A percentile compares a stretch with the other conserved stretches of the same genome.
These are phyloP conservation scores for Tylopilus cervinicoccineus DNA, from an alignment of 768 basidiomycete species.

Conservation along the genomic window DNA sequence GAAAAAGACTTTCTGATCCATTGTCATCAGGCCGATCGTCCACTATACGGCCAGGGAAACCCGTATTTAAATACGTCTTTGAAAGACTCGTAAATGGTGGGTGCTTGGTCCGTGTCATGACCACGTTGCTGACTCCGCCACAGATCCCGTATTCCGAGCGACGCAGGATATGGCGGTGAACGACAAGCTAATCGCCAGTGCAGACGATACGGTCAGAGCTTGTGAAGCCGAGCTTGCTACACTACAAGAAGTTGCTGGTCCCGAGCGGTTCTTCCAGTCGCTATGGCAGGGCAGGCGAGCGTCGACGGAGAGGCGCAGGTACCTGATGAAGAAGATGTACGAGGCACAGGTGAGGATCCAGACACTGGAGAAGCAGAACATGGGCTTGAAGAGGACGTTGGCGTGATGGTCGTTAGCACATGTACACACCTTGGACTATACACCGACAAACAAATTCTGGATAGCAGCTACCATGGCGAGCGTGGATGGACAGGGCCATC, in stretches of 20 bases:
- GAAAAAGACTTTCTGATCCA: not conserved
- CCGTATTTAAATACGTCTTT: constrained; percentile 85
- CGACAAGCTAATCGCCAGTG: constrained; percentile 53
- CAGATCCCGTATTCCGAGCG: constrained; percentile 79
- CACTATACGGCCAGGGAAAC: constrained; percentile 83
- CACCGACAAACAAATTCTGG: constrained; percentile 21
- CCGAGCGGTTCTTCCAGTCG: constrained; percentile 39
- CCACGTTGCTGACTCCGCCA: not conserved
- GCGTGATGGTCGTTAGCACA: constrained; percentile 33
- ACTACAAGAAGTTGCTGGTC: constrained; percentile 60
- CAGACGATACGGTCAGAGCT: constrained; percentile 60
- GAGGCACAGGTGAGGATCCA: constrained; percentile 66
- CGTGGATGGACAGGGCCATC: constrained; percentile 57
- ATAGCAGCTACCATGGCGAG: constrained; percentile 8
- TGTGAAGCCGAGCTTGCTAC: constrained; percentile 75
- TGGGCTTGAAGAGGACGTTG: constrained; percentile 56
- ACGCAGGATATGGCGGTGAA: constrained; percentile 81
- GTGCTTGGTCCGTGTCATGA: constrained; percentile 7
- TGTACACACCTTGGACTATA: constrained; percentile 16
- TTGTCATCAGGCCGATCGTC: constrained; percentile 69
- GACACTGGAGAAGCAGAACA: constrained; percentile 66
- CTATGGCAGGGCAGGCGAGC: constrained; percentile 46
- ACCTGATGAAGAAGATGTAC: constrained; percentile 73
- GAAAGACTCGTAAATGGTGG: constrained; percentile 73
- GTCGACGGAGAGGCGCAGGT: constrained; percentile 55